Percentiles rank a stretch among this genome's conserved stretches.
phyloP scores from a whole-genome alignment of 140 eudicot genomes.

The Flaveria floridana region DNA sequence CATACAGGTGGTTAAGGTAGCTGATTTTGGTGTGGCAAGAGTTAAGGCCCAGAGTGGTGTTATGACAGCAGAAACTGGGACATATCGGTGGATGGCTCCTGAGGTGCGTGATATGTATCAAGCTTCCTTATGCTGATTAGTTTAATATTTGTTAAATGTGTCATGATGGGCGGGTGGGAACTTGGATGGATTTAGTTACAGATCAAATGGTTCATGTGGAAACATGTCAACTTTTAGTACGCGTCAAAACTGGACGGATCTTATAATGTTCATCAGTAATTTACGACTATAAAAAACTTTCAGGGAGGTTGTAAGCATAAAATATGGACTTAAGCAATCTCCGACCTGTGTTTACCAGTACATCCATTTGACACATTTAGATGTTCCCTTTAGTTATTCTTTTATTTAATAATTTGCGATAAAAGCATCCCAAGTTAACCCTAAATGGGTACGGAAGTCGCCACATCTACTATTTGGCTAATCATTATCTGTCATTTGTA shows the following conservation, averaged over 20 bases:
- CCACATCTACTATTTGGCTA: too few species aligned
- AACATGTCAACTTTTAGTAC: not conserved
- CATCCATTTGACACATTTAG: not conserved
- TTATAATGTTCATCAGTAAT: not conserved
- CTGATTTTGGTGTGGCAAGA: conserved; percentile 98
- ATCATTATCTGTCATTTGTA: too few species aligned
- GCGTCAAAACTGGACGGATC: not conserved
- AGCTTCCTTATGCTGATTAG: not conserved
- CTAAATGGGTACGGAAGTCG: too few species aligned
- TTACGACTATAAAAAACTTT: not conserved
- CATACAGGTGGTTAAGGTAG: conserved; percentile 89
- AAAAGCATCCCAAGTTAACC: too few species aligned
- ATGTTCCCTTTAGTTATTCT: too few species aligned
- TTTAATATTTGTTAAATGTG: not conserved
- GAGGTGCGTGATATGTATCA: conserved; percentile 50
- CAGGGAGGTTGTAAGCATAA: not conserved
- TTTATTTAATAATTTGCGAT: too few species aligned
- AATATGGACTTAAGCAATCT: not conserved
- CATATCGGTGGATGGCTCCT: conserved; percentile 99
- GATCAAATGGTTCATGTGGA: not conserved
- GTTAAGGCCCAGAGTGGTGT: conserved; percentile 93
- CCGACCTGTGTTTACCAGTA: not conserved
- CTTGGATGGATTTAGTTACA: not conserved
- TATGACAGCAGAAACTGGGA: conserved; percentile 99
- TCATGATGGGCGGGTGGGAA: not conserved